These are phyloP conservation scores for Arxiozyma telluris DNA, from an alignment of 1,139 yeast genomes.

Conservation along the genomic window DNA sequence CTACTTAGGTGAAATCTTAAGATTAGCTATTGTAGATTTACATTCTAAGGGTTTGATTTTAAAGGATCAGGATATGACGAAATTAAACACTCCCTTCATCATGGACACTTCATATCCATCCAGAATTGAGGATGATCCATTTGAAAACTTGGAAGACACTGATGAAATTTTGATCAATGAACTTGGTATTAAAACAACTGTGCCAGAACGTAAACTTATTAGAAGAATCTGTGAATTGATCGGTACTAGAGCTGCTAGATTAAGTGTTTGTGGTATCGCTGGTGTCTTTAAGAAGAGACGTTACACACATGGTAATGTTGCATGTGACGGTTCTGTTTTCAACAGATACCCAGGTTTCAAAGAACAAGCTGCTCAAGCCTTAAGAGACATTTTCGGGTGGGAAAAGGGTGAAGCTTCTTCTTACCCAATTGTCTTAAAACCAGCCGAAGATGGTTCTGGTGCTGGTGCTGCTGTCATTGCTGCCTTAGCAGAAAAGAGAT, in stretches of 20 bases:
- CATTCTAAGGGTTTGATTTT: conserved; percentile 58
- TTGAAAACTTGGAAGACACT: conserved; percentile 73
- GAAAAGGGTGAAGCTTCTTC: conserved; percentile 34
- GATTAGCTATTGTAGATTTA: conserved; percentile 71
- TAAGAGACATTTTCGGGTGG: conserved; percentile 89
- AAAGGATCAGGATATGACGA: conserved; percentile 54
- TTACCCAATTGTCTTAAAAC: conserved; percentile 72
- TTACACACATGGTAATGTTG: conserved; percentile 71
- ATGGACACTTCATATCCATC: conserved; percentile 90
- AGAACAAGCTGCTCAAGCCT: conserved; percentile 80
- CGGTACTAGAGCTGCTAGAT: conserved; percentile 87
- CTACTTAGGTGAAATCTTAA: conserved; percentile 85
- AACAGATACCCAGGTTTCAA: conserved; percentile 89
- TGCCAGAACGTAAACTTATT: conserved; percentile 71
- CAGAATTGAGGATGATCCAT: conserved; percentile 79
- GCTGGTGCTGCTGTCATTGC: conserved; percentile 98
- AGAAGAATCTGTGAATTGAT: conserved; percentile 78
- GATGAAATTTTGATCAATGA: conserved; percentile 52
- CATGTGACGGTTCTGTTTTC: conserved; percentile 95
- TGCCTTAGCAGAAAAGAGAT: conserved; percentile 77
- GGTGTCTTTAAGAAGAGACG: conserved; percentile 87
- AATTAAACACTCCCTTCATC: conserved; percentile 51
- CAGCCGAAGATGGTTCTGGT: conserved; percentile 97
- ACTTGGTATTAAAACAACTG: conserved; percentile 57
- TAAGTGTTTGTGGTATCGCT: conserved; percentile 91